Conservation (phyloP, 352 stramenopile genomes). For the Peronosclerospora sorghi region DNA sequence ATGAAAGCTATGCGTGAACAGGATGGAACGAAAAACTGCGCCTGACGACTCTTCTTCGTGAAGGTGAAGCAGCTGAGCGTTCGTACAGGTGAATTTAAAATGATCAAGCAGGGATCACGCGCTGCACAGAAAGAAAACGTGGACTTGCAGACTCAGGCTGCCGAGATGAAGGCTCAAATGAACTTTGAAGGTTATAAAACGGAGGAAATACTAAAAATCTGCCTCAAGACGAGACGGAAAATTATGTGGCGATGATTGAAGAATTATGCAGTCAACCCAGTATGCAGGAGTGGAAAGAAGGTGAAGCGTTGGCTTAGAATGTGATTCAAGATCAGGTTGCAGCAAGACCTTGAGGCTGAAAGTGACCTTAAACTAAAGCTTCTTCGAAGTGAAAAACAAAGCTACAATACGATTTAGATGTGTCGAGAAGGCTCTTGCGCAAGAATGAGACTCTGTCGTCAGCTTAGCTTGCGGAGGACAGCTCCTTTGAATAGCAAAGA, state of each 20-base stretch:
- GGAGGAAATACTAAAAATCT: slow-evolving; percentile 37
- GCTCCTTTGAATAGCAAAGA: too few relatives aligned
- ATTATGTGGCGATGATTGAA: slow-evolving; percentile 35
- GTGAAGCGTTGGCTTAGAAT: slow-evolving; percentile 26
- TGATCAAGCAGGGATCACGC: slow-evolving; percentile 19
- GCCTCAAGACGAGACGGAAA: slow-evolving; percentile 46
- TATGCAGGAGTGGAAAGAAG: slow-evolving; percentile 62
- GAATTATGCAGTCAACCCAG: slow-evolving; percentile 44
- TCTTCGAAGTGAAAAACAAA: slow-evolving; percentile 71
- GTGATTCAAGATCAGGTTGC: slow-evolving; percentile 35
- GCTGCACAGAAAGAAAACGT: slow-evolving; percentile 37
- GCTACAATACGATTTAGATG: slow-evolving; percentile 68
- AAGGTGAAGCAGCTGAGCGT: slow-evolving; percentile 39
- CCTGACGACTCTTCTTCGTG: slow-evolving; percentile 49
- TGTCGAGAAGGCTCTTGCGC: slow-evolving; percentile 48
- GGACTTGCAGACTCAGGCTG: slow-evolving; percentile 20
- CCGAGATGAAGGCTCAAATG: slow-evolving; percentile 34
- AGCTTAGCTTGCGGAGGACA: too few relatives aligned
- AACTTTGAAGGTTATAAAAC: slow-evolving; percentile 32
- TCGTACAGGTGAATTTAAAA: slow-evolving; percentile 24
- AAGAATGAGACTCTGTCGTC: slow-evolving; percentile 29
- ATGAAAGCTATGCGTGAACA: slow-evolving; percentile 45
- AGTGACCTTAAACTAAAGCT: slow-evolving; percentile 55
- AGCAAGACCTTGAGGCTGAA: slow-evolving; percentile 39
- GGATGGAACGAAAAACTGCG: slow-evolving; percentile 63